Evolutionary conservation across 2,329 filamentous ascomycete species (phyloP).

Genomic region (Neodidymelliopsis sp.): DNA sequence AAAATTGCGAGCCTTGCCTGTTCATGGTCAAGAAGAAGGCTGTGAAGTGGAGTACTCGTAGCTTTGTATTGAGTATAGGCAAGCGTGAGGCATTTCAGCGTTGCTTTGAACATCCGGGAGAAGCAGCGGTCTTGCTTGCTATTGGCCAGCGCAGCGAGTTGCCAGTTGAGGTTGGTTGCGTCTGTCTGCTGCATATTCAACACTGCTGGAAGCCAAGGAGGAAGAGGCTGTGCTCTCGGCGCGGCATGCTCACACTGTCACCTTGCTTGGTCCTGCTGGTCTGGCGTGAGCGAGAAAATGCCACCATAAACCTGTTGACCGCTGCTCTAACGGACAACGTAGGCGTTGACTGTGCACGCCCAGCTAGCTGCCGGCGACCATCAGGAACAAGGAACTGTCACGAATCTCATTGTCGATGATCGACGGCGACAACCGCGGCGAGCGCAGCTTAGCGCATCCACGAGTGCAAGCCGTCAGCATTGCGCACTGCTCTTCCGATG

Average conservation of each 20-base stretch:
- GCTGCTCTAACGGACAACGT: background rate
- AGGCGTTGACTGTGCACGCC: background rate
- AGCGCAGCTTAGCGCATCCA: slow-evolving; percentile 15
- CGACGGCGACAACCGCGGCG: slow-evolving; percentile 19
- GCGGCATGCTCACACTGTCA: slow-evolving; percentile 3
- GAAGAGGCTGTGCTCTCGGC: slow-evolving; percentile 16
- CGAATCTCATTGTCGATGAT: slow-evolving; percentile 13
- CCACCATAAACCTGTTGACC: background rate
- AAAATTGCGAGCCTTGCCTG: background rate
- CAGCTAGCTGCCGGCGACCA: slow-evolving; percentile 13
- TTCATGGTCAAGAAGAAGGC: background rate
- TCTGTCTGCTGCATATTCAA: slow-evolving; percentile 3
- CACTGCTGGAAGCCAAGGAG: slow-evolving; percentile 5
- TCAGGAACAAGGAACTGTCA: slow-evolving; percentile 19
- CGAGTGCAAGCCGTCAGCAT: background rate
- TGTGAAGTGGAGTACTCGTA: slow-evolving; percentile 10
- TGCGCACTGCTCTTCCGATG: slow-evolving; percentile 1
- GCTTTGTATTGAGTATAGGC: slow-evolving; percentile 8
- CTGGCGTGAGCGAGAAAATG: slow-evolving; percentile 3
- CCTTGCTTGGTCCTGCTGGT: slow-evolving; percentile 1
- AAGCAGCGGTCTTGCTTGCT: slow-evolving; percentile 11
- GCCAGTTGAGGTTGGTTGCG: slow-evolving; percentile 14
- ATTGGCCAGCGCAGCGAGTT: slow-evolving; percentile 9
- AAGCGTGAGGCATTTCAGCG: slow-evolving; percentile 6
- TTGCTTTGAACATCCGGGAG: background rate